phyloP scores from a whole-genome alignment of 129 eudicot genomes.

The Centaurea solstitialis region DNA sequence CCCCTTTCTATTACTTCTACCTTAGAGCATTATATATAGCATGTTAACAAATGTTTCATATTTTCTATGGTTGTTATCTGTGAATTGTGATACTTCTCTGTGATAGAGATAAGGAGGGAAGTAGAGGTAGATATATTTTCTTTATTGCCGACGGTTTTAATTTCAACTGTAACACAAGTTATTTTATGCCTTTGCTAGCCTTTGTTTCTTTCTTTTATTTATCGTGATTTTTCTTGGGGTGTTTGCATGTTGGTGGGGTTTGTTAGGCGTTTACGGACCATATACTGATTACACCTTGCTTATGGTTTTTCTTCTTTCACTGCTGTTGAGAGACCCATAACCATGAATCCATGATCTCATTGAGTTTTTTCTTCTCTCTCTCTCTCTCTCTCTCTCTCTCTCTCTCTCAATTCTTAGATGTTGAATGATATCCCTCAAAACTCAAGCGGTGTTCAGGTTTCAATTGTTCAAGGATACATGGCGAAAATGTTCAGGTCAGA shows the following conservation, averaged over 20 bases:
- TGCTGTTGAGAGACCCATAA: neutral
- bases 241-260: neutral
- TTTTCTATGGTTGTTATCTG: neutral
- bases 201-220: neutral
- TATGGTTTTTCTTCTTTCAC: neutral
- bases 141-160: neutral
- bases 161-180: neutral
- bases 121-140: neutral
- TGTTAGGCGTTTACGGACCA: neutral
- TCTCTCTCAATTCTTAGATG: too few relatives aligned
- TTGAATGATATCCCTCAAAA: slow-evolving; percentile 63
- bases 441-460: slow-evolving; percentile 73
- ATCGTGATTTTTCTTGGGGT: neutral
- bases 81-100: neutral
- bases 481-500: slow-evolving; percentile 80
- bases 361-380: too few relatives aligned
- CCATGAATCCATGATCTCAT: neutral
- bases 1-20: neutral
- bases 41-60: neutral
- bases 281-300: neutral
- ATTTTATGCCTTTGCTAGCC: neutral
- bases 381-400: too few relatives aligned
- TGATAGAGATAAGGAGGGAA: neutral
- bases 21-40: neutral
- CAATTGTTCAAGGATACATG: slow-evolving; percentile 93